phyloP scores from a whole-genome alignment of 163 green algal species.

The Volvox carteri region DNA sequence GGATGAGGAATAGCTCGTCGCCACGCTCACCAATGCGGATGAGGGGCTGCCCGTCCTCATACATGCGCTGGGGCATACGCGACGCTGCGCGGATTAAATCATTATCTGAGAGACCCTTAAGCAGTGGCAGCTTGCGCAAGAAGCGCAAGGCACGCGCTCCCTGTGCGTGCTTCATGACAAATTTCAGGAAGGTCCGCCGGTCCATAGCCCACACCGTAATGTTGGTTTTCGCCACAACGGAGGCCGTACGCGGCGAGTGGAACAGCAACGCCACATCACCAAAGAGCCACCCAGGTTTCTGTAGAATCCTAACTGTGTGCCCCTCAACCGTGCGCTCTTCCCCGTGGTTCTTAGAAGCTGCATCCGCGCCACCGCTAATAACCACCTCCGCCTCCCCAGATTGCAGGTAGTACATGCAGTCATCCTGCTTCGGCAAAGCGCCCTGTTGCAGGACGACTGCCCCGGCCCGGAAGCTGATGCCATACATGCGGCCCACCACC shows the following conservation, averaged over 20 bases:
- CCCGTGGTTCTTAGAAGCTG: slow-evolving; percentile 54
- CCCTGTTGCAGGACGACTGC: slow-evolving; percentile 81
- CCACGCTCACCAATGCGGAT: slow-evolving; percentile 80
- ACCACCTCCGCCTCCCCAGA: slow-evolving; percentile 75
- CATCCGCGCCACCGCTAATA: slow-evolving; percentile 70
- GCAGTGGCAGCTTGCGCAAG: slow-evolving; percentile 83
- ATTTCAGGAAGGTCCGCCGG: slow-evolving; percentile 78
- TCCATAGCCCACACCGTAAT: slow-evolving; percentile 82
- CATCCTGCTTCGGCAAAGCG: slow-evolving; percentile 65
- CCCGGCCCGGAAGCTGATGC: slow-evolving; percentile 69
- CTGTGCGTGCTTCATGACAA: slow-evolving; percentile 83
- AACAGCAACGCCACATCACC: slow-evolving; percentile 87
- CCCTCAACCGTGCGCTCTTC: slow-evolving; percentile 74
- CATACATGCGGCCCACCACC: slow-evolving; percentile 75
- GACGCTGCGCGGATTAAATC: slow-evolving; percentile 72
- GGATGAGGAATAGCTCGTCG: slow-evolving; percentile 84
- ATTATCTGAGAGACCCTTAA: slow-evolving; percentile 86
- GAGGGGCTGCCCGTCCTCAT: slow-evolving; percentile 76
- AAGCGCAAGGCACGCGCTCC: slow-evolving; percentile 80
- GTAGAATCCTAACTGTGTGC: slow-evolving; percentile 76
- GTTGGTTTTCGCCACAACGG: slow-evolving; percentile 76
- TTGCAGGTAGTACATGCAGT: slow-evolving; percentile 83
- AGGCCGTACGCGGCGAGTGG: slow-evolving; percentile 80
- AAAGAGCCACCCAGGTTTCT: slow-evolving; percentile 85
- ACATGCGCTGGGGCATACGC: slow-evolving; percentile 78